These are phyloP conservation scores for Claviceps fusiformis DNA, from an alignment of 2,329 filamentous ascomycete species.

Conservation along the genomic window DNA sequence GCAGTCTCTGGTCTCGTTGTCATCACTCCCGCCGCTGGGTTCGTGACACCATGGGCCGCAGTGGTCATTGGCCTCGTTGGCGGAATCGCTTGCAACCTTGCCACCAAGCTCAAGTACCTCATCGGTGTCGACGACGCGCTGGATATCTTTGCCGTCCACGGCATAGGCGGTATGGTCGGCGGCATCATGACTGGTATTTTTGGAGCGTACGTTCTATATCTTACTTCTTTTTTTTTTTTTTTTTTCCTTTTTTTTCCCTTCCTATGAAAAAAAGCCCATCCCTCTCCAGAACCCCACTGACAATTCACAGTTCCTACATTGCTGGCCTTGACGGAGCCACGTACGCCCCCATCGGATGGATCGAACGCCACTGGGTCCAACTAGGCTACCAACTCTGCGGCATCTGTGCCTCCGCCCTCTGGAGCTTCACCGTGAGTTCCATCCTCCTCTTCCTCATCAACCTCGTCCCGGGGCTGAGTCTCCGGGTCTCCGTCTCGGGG, in stretches of 20 bases:
- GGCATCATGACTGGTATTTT: conserved; percentile 69
- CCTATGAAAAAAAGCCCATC: neutral
- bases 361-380: conserved; percentile 58
- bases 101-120: conserved; percentile 66
- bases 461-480: conserved; percentile 54
- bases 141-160: conserved; percentile 86
- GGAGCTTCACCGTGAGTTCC: conserved; percentile 54
- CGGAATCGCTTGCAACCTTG: conserved; percentile 65
- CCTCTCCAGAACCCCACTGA: neutral
- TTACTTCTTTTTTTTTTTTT: neutral
- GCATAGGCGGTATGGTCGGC: conserved; percentile 67
- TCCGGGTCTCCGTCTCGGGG: conserved; percentile 52
- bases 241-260: neutral
- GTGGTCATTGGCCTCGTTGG: conserved; percentile 45
- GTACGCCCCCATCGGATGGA: conserved; percentile 49
- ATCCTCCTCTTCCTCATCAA: conserved; percentile 59
- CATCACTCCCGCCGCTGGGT: conserved; percentile 73
- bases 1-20: conserved; percentile 77
- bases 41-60: conserved; percentile 53
- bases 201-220: conserved; percentile 36
- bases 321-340: conserved; percentile 57
- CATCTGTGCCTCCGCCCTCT: conserved; percentile 48
- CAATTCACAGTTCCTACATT: conserved; percentile 44
- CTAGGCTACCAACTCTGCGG: conserved; percentile 60
- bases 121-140: conserved; percentile 75